phyloP scores from a whole-genome alignment of 2,329 filamentous ascomycete species.

The Aspergillus glaucus region DNA sequence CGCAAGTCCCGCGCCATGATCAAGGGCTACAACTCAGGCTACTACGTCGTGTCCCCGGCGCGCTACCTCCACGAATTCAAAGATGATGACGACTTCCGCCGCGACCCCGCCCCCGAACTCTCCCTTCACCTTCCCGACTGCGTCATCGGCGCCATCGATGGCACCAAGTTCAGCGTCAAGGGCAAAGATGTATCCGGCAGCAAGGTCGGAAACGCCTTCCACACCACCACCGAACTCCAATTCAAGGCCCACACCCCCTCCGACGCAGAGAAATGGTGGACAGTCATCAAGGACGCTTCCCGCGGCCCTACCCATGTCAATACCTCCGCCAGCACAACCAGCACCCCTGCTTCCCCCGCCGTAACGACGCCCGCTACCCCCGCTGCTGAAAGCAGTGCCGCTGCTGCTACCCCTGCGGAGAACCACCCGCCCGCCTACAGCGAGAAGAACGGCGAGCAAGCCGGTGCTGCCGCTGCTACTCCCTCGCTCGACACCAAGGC shows the following conservation, averaged over 20 bases:
- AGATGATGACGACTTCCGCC: slow-evolving; percentile 68
- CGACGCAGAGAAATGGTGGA: slow-evolving; percentile 81
- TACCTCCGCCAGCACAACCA: slow-evolving; percentile 6
- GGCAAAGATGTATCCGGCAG: slow-evolving; percentile 82
- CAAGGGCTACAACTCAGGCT: slow-evolving; percentile 69
- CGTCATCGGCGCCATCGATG: slow-evolving; percentile 63
- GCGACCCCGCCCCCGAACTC: slow-evolving; percentile 63
- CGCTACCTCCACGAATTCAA: slow-evolving; percentile 96
- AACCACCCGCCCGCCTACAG: slow-evolving; percentile 19
- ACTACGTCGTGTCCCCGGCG: slow-evolving; percentile 84
- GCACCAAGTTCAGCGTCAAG: slow-evolving; percentile 87
- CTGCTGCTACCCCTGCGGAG: slow-evolving; percentile 2
- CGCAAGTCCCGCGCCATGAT: slow-evolving; percentile 83
- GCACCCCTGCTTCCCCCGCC: slow-evolving; percentile 10
- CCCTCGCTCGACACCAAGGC: neutral
- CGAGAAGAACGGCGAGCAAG: slow-evolving; percentile 16
- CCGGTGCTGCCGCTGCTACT: neutral
- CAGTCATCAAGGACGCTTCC: slow-evolving; percentile 52
- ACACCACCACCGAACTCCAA: slow-evolving; percentile 68
- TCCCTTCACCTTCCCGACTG: slow-evolving; percentile 92
- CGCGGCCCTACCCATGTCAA: slow-evolving; percentile 7
- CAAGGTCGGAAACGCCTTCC: slow-evolving; percentile 72
- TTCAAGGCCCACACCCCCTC: slow-evolving; percentile 81
- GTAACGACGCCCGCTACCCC: neutral
- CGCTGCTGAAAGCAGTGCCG: neutral